Evolutionary conservation across 345 rosid genomes (phyloP), one percentile per base, ranked within the genome.

Genomic region (Kandelia obovata): DNA sequence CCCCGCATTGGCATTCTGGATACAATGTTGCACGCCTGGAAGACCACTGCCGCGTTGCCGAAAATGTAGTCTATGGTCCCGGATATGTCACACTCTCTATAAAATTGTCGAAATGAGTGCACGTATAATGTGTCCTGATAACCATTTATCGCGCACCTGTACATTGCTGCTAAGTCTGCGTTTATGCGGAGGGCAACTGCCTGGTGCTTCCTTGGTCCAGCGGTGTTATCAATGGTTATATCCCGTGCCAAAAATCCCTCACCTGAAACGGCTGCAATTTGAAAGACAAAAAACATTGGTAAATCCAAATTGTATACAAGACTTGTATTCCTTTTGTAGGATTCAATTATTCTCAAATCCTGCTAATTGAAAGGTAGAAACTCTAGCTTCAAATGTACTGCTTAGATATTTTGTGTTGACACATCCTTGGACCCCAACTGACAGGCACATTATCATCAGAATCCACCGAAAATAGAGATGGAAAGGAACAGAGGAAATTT

Each of bases 191-290:
- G 58, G 0, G 98, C 98, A 19, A 79, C 98, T 0, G 98, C 96
- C 73, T 93, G 98, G 72, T 84, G 83, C 77, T 84, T 91, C 76
- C 60, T 78, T 0, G 96, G 89, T 56, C 96, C 98, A 0, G 98
- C 98, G 1, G 82, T 78, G 85, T 93, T 93, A 47, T 79, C 80
- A 15, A 93, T 72, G 23, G 86, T 76, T 66, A 93, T 73, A 61
- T 85, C 98, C 49, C 91, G 71, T 19, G 96, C 97, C 32, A 91
- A 65, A 80, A 93, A 93, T 5, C 97, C 90, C 6, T 89, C 89
- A 0, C 94, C 98, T 0, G 89, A 84, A 17, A 89, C 90, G 6
- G 94, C 98, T 91, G 82, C 60, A 71, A 66, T 34, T 4, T 10
- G 20, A 39, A 9, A 7, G 20, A 7, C 37, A 68, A 4, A 46